phyloP scores from a whole-genome alignment of 2,329 filamentous ascomycete genomes.

The Paecilomyces dactylethromorphus region DNA sequence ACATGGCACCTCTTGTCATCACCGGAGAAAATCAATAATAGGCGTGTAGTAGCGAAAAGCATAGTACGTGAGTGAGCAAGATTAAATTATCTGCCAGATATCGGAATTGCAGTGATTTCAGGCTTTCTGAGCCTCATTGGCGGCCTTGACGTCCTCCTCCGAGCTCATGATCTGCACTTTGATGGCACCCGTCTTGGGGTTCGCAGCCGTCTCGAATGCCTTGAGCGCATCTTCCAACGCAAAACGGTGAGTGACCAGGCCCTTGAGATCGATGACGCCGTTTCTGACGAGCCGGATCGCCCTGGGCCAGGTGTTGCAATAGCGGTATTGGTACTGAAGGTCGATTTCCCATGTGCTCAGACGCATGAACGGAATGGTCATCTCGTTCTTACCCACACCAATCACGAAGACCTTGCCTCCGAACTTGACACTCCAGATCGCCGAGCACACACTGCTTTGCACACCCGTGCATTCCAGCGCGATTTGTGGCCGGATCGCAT shows the following conservation, averaged over 20 bases:
- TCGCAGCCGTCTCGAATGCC: constrained; percentile 81
- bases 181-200: constrained; percentile 90
- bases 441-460: constrained; percentile 76
- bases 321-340: constrained; percentile 93
- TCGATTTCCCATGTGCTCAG: constrained; percentile 87
- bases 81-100: neutral
- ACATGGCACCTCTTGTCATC: neutral
- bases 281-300: constrained; percentile 83
- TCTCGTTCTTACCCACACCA: constrained; percentile 90
- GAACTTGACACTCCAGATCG: constrained; percentile 87
- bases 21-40: neutral
- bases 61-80: neutral
- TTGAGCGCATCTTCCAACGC: constrained; percentile 77
- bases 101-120: neutral
- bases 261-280: constrained; percentile 72
- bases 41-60: neutral
- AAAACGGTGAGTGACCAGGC: constrained; percentile 83
- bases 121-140: constrained; percentile 3
- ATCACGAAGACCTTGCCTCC: constrained; percentile 97
- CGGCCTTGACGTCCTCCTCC: constrained; percentile 31
- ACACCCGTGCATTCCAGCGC: constrained; percentile 92
- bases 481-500: constrained; percentile 70
- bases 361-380: constrained; percentile 92
- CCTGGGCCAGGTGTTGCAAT: constrained; percentile 91
- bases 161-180: constrained; percentile 78